Percentiles rank a stretch among this genome's conserved stretches.
phyloP scores from a whole-genome alignment of 306 rosid species.

The Quercus gilva region DNA sequence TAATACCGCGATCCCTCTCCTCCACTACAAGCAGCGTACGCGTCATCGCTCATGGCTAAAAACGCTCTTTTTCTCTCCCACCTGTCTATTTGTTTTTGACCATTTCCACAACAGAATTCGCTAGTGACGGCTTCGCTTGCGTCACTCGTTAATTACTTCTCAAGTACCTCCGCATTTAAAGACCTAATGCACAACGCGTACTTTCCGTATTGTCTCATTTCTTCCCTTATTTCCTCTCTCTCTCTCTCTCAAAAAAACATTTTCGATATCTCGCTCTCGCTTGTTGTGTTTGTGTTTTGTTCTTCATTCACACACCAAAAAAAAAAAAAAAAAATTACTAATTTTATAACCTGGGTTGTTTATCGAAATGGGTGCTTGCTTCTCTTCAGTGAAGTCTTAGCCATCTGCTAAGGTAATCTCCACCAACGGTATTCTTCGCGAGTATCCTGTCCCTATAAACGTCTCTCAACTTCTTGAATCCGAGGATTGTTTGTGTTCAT shows the following conservation, averaged over 20 bases:
- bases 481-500: neutral
- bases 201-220: neutral
- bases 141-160: neutral
- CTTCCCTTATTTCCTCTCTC: too few species aligned
- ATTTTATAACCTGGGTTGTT: neutral
- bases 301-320: neutral
- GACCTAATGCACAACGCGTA: too few species aligned
- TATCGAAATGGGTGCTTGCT: conserved; percentile 34
- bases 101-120: neutral
- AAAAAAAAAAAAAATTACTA: too few species aligned
- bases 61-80: too few species aligned
- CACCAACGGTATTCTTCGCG: conserved; percentile 20
- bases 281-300: neutral
- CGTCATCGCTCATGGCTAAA: neutral
- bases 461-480: conserved; percentile 37
- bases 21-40: neutral
- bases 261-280: neutral
- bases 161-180: neutral
- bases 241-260: too few species aligned
- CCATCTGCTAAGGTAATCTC: conserved; percentile 33
- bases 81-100: neutral
- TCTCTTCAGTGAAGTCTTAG: neutral
- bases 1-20: too few species aligned
- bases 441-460: conserved; percentile 32
- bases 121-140: neutral